Evolutionary conservation across 768 basidiomycete genomes (phyloP).

Genomic region (Pholiota microspora): DNA sequence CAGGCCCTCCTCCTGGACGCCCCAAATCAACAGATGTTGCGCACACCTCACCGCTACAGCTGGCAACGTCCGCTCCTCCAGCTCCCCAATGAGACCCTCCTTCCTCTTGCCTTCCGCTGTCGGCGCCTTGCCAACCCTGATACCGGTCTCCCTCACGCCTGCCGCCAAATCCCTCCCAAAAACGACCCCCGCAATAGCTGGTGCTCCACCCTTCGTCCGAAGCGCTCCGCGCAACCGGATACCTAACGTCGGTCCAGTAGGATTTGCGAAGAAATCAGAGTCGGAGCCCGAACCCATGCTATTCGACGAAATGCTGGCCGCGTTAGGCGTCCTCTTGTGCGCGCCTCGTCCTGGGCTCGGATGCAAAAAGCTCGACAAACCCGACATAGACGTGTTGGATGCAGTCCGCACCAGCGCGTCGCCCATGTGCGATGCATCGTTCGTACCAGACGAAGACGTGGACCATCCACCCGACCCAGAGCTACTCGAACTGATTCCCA

Average conservation of each 20-base stretch:
- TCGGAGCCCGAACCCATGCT: conserved; percentile 44
- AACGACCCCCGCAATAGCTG: conserved; percentile 49
- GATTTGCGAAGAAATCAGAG: conserved; percentile 23
- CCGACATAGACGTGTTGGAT: conserved; percentile 33
- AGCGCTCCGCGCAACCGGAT: conserved; percentile 54
- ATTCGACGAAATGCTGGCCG: conserved; percentile 50
- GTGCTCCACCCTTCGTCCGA: conserved; percentile 29
- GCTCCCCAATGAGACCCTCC: conserved; percentile 26
- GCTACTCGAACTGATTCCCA: conserved; percentile 32
- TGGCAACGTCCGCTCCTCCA: conserved; percentile 59
- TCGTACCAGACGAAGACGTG: conserved; percentile 41
- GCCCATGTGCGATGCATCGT: conserved; percentile 30
- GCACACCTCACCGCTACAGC: conserved; percentile 80
- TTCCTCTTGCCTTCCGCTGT: conserved; percentile 17
- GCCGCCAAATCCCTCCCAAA: conserved; percentile 60
- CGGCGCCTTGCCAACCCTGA: conserved; percentile 21
- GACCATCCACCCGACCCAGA: conserved; percentile 38
- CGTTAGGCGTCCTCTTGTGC: conserved; percentile 52
- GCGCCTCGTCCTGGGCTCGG: conserved; percentile 2
- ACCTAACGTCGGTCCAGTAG: conserved; percentile 53
- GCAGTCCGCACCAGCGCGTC: conserved; percentile 34
- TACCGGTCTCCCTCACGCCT: conserved; percentile 28
- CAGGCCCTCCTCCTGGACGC: conserved; percentile 81
- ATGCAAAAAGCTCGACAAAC: conserved; percentile 12
- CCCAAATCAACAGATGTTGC: conserved; percentile 81